Conservation (phyloP, 2,329 filamentous ascomycete species). For the Epichloe uncinata region DNA sequence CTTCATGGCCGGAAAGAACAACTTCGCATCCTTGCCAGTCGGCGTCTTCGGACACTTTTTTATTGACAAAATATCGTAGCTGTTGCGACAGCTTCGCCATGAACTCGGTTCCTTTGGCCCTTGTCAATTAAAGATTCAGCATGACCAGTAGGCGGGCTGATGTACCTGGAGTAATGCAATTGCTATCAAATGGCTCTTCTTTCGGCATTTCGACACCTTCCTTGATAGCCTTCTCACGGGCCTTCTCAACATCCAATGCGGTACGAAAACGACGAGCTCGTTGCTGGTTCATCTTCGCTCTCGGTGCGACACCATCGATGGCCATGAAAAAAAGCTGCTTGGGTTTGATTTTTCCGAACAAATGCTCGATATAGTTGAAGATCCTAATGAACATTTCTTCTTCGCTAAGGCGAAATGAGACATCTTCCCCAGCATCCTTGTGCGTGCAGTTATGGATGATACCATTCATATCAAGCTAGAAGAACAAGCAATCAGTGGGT, state of each 20-base stretch:
- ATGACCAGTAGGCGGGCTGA: not conserved
- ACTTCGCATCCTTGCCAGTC: slow-evolving; percentile 98
- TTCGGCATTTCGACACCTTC: slow-evolving; percentile 90
- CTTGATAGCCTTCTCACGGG: slow-evolving; percentile 79
- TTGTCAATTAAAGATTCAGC: slow-evolving; percentile 6
- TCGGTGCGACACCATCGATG: slow-evolving; percentile 91
- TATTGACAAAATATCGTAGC: slow-evolving; percentile 96
- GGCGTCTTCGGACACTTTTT: slow-evolving; percentile 91
- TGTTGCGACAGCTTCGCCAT: slow-evolving; percentile 94
- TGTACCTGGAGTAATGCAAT: slow-evolving; percentile 86
- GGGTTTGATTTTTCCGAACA: slow-evolving; percentile 97
- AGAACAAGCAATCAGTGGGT: slow-evolving; percentile 10
- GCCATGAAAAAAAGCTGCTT: slow-evolving; percentile 99
- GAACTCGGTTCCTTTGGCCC: slow-evolving; percentile 59
- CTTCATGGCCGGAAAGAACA: slow-evolving; percentile 92
- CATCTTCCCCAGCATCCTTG: slow-evolving; percentile 76
- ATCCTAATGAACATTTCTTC: slow-evolving; percentile 99
- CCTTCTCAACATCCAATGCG: slow-evolving; percentile 77
- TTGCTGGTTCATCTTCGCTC: slow-evolving; percentile 99
- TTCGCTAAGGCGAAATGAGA: slow-evolving; percentile 84
- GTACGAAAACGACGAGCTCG: slow-evolving; percentile 90
- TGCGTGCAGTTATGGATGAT: slow-evolving; percentile 99
- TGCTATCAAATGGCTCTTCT: slow-evolving; percentile 94
- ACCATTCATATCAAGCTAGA: slow-evolving; percentile 86
- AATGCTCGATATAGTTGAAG: slow-evolving; percentile 98